phyloP scores from a whole-genome alignment of 2,329 filamentous ascomycete genomes.

The Incumbomyces delicatus region DNA sequence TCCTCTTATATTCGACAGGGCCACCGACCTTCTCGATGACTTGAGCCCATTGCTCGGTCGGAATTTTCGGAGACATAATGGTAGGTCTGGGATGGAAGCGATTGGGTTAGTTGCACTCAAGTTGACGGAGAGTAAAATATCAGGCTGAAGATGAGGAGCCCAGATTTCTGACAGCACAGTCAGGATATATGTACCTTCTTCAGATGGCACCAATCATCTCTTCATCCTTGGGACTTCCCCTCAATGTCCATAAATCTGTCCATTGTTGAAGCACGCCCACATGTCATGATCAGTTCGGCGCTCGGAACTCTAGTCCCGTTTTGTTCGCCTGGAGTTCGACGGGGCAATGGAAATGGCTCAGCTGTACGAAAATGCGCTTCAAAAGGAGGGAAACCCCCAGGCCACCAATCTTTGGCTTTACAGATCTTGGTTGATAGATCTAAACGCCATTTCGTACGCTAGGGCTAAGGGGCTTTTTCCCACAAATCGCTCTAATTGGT shows the following conservation, averaged over 20 bases:
- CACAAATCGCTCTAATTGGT: not conserved
- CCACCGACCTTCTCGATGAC: conserved; percentile 75
- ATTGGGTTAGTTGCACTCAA: not conserved
- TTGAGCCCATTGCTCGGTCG: conserved; percentile 81
- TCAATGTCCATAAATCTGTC: not conserved
- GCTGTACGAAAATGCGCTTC: not conserved
- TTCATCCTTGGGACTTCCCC: conserved; percentile 1
- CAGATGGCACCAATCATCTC: not conserved
- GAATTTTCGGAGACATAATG: conserved; percentile 42
- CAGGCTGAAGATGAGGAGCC: not conserved
- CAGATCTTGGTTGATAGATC: not conserved
- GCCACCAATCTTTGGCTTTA: too few relatives aligned
- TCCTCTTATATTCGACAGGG: conserved; percentile 47
- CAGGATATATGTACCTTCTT: conserved; percentile 1
- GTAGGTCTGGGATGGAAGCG: not conserved
- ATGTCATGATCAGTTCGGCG: not conserved
- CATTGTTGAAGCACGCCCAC: not conserved
- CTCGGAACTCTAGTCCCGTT: not conserved
- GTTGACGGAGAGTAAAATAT: not conserved
- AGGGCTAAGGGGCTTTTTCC: too few relatives aligned
- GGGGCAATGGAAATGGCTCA: not conserved
- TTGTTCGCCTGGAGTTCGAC: not conserved
- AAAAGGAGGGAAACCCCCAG: not conserved
- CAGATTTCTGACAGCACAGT: not conserved
- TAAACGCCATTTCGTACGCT: too few relatives aligned